Conservation (phyloP, 2,329 filamentous ascomycete species). For the Aspergillus floridensis region DNA sequence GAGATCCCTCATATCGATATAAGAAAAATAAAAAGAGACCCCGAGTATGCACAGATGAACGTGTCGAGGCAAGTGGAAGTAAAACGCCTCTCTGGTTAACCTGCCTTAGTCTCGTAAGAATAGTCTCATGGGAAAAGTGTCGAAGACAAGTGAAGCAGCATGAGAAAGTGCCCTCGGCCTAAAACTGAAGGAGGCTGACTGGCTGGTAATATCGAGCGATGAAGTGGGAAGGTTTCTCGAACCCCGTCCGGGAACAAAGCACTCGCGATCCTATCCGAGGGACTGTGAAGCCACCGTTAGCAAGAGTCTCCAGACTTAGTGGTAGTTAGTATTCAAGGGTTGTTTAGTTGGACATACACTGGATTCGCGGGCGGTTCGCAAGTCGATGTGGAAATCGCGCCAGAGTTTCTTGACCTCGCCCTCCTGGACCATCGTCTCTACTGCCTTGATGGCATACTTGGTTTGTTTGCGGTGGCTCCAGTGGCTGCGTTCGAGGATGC, state of each 20-base stretch:
- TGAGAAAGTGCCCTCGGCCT: too few relatives aligned
- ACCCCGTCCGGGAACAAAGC: not conserved
- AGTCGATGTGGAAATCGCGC: constrained; percentile 61
- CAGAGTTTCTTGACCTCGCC: constrained; percentile 63
- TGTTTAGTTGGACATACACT: constrained; percentile 34
- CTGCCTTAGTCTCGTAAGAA: too few relatives aligned
- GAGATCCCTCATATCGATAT: not conserved
- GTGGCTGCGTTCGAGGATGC: constrained; percentile 60
- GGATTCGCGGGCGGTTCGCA: constrained; percentile 57
- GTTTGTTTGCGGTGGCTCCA: constrained; percentile 60
- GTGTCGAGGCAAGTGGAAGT: too few relatives aligned
- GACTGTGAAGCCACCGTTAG: not conserved
- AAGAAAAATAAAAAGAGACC: too few relatives aligned
- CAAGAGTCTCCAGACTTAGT: not conserved
- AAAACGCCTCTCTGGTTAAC: too few relatives aligned
- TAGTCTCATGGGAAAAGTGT: too few relatives aligned
- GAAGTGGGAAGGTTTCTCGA: too few relatives aligned
- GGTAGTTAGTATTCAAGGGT: not conserved
- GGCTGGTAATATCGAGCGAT: too few relatives aligned
- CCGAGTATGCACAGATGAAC: not conserved
- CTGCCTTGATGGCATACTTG: constrained; percentile 61
- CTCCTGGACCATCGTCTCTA: constrained; percentile 61
- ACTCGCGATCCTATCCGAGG: not conserved
- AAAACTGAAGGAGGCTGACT: too few relatives aligned
- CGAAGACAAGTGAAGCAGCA: too few relatives aligned